phyloP scores from a whole-genome alignment of 306 rosid species.

The Geum urbanum region DNA sequence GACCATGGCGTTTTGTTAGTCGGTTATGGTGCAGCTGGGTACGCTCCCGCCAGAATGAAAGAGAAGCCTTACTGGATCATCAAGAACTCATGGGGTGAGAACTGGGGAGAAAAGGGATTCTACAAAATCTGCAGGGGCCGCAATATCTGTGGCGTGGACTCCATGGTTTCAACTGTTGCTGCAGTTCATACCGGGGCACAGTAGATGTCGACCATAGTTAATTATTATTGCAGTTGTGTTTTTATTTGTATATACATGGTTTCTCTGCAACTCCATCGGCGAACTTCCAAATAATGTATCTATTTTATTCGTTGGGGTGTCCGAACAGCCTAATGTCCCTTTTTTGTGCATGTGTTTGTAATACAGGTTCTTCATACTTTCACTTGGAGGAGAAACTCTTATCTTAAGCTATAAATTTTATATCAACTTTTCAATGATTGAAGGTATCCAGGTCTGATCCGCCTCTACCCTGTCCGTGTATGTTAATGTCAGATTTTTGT shows the following conservation, averaged over 20 bases:
- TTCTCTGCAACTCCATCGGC: conserved; percentile 9
- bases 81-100: conserved; percentile 89
- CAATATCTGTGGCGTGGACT: conserved; percentile 84
- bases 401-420: too few relatives aligned
- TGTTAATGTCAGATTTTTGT: too few relatives aligned
- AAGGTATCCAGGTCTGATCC: too few relatives aligned
- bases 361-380: not conserved
- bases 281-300: not conserved
- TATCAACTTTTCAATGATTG: too few relatives aligned
- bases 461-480: too few relatives aligned
- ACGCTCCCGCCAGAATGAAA: conserved; percentile 74
- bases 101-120: conserved; percentile 91
- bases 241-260: conserved; percentile 14
- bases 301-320: conserved; percentile 3
- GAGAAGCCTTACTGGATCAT: conserved; percentile 93
- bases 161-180: conserved; percentile 80
- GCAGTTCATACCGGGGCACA: conserved; percentile 31
- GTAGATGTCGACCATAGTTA: conserved; percentile 9
- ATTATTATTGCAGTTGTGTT: conserved; percentile 13
- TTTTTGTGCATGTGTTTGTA: conserved; percentile 6
- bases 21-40: conserved; percentile 73
- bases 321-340: conserved; percentile 5
- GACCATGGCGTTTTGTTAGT: conserved; percentile 88
- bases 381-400: not conserved
- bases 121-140: conserved; percentile 83